A percentile compares a stretch with the other conserved stretches of the same genome.
Conservation (phyloP, 2,329 filamentous ascomycete genomes). For the Aspergillus flavus region DNA sequence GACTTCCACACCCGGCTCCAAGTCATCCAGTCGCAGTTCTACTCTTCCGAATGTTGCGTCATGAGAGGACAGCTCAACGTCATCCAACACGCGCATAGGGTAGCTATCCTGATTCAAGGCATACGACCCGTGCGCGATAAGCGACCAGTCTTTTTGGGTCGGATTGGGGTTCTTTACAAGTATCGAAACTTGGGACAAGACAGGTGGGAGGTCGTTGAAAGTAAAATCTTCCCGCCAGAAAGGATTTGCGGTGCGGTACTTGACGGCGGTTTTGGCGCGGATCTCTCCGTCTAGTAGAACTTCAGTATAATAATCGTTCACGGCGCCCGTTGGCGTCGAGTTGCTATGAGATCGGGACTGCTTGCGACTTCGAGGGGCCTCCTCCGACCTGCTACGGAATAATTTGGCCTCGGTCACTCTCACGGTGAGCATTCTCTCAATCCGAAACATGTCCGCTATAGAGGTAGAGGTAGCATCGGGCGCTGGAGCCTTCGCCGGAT, state of each 20-base stretch:
- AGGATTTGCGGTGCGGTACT: slow-evolving; percentile 47
- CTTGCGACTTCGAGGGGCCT: slow-evolving; percentile 36
- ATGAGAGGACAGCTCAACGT: slow-evolving; percentile 51
- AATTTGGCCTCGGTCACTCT: slow-evolving; percentile 66
- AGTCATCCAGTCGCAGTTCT: slow-evolving; percentile 77
- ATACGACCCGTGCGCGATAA: slow-evolving; percentile 49
- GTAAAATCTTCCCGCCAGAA: slow-evolving; percentile 55
- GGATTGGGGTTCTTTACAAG: slow-evolving; percentile 51
- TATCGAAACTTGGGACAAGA: slow-evolving; percentile 50
- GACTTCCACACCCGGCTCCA: slow-evolving; percentile 74
- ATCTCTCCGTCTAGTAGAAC: slow-evolving; percentile 52
- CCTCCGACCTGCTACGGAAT: slow-evolving; percentile 37
- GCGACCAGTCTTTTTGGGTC: slow-evolving; percentile 53
- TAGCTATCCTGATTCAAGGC: slow-evolving; percentile 44
- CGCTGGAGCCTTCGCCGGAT: slow-evolving; percentile 41
- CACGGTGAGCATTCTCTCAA: slow-evolving; percentile 63
- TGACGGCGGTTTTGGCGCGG: slow-evolving; percentile 52
- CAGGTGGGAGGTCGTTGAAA: slow-evolving; percentile 50
- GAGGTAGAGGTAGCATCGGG: slow-evolving; percentile 34
- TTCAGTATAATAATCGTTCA: slow-evolving; percentile 52
- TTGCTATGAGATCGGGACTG: slow-evolving; percentile 34
- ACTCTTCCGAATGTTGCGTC: slow-evolving; percentile 59
- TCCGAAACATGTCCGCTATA: slow-evolving; percentile 65
- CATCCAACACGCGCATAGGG: slow-evolving; percentile 44
- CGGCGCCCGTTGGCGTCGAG: slow-evolving; percentile 28